phyloP scores from a whole-genome alignment of 1,284 basidiomycete genomes.

The Sphagnurus paluster region DNA sequence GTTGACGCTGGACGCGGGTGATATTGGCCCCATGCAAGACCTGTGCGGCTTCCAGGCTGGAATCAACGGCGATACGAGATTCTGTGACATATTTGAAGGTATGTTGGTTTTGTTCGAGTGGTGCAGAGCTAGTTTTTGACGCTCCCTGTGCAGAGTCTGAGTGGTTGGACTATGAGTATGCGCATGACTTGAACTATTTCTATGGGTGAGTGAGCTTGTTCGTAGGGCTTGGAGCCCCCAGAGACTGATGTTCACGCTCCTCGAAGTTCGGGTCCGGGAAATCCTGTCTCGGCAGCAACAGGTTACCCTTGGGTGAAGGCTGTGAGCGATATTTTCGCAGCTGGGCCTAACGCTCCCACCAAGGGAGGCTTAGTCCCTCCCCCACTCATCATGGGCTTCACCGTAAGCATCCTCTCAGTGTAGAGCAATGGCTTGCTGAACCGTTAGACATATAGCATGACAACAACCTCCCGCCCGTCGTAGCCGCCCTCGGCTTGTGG shows the following conservation, averaged over 20 bases:
- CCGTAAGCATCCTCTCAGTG: conserved; percentile 23
- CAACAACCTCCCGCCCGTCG: conserved; percentile 43
- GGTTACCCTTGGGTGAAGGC: conserved; percentile 43
- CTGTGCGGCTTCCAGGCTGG: conserved; percentile 41
- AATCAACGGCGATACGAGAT: conserved; percentile 38
- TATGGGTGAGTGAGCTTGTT: conserved; percentile 32
- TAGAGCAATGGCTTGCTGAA: background rate
- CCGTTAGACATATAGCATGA: conserved; percentile 33
- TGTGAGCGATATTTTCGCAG: conserved; percentile 35
- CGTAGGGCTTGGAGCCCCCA: background rate
- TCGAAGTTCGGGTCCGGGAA: conserved; percentile 41
- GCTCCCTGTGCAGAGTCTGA: conserved; percentile 45
- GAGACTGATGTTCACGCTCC: background rate
- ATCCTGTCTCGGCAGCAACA: conserved; percentile 38
- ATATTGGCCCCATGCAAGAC: conserved; percentile 44
- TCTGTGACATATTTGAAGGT: conserved; percentile 38
- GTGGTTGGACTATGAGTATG: conserved; percentile 50
- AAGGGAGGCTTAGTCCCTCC: conserved; percentile 30
- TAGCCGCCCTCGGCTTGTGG: conserved; percentile 44
- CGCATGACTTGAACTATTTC: conserved; percentile 55
- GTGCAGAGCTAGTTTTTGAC: conserved; percentile 34
- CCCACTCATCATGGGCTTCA: conserved; percentile 42
- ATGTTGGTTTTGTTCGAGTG: conserved; percentile 2
- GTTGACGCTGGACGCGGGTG: conserved; percentile 30
- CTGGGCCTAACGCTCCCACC: conserved; percentile 29